Evolutionary conservation across 225 moss, liverwort and hornwort genomes (phyloP).

Genomic region (Sphagnum contortum): DNA sequence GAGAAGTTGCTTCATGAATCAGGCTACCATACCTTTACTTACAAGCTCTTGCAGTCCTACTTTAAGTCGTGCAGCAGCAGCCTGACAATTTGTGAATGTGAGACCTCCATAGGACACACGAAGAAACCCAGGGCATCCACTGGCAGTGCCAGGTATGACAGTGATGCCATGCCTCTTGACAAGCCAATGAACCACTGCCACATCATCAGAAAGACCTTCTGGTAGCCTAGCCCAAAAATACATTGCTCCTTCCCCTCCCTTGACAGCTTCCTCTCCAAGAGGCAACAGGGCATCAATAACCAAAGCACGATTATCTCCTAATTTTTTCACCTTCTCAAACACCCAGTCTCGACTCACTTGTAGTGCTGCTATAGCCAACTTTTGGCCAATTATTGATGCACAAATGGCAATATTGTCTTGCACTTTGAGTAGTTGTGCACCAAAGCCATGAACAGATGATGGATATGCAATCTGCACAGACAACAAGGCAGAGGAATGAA

Average conservation of each 20-base stretch:
- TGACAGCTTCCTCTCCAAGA: conserved; percentile 62
- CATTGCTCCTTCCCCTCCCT: conserved; percentile 96
- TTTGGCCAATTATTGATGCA: conserved; percentile 87
- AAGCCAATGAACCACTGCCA: conserved; percentile 71
- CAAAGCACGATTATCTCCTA: conserved; percentile 47
- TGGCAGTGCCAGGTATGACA: conserved; percentile 96
- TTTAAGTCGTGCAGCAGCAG: conserved; percentile 49
- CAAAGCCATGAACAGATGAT: conserved; percentile 50
- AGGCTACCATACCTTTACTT: conserved; percentile 36
- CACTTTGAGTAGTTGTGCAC: conserved; percentile 85
- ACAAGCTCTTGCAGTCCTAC: conserved; percentile 73
- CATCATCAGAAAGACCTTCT: conserved; percentile 40
- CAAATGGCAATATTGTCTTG: conserved; percentile 99
- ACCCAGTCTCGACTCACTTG: conserved; percentile 78
- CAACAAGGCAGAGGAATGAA: too few species aligned
- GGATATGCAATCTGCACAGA: conserved; percentile 88
- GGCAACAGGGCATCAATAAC: conserved; percentile 60
- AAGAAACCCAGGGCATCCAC: conserved; percentile 73
- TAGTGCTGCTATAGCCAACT: conserved; percentile 65
- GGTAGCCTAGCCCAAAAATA: conserved; percentile 91
- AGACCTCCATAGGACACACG: conserved; percentile 78
- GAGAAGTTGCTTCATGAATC: background rate
- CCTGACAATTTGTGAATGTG: conserved; percentile 34
- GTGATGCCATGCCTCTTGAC: conserved; percentile 70
- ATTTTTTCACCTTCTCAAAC: conserved; percentile 40